A percentile compares a stretch with the other conserved stretches of the same genome.
These are phyloP conservation scores for Thozetella sp. DNA, from an alignment of 495 filamentous ascomycete species.

Conservation along the genomic window DNA sequence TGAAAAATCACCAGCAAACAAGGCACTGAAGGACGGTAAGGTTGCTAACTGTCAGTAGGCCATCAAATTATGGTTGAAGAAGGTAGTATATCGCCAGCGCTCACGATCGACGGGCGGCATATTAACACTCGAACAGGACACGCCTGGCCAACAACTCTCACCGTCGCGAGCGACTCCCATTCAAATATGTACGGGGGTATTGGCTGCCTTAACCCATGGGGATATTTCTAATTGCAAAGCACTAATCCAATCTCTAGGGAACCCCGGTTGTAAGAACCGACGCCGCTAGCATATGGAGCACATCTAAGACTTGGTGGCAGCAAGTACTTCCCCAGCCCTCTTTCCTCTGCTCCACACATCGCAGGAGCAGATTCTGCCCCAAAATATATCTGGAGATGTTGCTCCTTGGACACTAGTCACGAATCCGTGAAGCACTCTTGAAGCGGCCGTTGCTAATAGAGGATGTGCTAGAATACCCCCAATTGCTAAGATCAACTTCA, in stretches of 20 bases:
- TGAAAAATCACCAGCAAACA: not conserved
- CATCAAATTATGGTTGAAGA: conserved; percentile 43
- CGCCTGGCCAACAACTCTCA: conserved; percentile 80
- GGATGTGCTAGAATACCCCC: conserved; percentile 59
- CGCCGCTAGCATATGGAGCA: conserved; percentile 86
- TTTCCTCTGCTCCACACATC: not conserved
- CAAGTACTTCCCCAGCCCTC: not conserved
- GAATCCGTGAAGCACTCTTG: not conserved
- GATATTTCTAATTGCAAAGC: not conserved
- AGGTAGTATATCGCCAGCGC: not conserved
- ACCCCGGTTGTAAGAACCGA: conserved; percentile 88
- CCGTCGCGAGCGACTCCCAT: conserved; percentile 82
- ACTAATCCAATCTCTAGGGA: conserved; percentile 42
- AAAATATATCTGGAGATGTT: not conserved
- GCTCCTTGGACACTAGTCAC: not conserved
- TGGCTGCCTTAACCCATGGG: conserved; percentile 45
- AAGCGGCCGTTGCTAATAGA: not conserved
- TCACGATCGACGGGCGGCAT: not conserved
- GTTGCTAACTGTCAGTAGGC: conserved; percentile 13
- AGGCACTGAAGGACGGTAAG: not conserved
- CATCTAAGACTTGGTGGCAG: conserved; percentile 85
- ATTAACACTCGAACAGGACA: conserved; percentile 12
- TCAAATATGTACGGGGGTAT: conserved; percentile 92
- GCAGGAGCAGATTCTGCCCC: not conserved
- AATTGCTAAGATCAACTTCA: conserved; percentile 78